Percentiles rank a stretch among this genome's conserved stretches.
Conservation (phyloP, 2,329 filamentous ascomycete genomes). For the Coleophoma cylindrospora region DNA sequence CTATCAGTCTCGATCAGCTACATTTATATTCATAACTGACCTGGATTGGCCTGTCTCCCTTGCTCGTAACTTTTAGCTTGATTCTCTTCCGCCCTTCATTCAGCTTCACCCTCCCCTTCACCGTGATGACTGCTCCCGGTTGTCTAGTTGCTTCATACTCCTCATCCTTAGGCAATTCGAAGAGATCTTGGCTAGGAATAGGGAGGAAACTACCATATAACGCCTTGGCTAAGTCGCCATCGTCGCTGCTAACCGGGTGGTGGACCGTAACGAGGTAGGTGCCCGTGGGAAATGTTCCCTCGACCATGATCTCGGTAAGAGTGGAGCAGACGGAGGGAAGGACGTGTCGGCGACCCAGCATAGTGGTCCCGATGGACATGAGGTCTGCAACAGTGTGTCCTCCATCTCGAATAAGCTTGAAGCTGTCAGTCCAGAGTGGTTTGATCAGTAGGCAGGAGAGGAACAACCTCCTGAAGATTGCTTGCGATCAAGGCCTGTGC, state of each 20-base stretch:
- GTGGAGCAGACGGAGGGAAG: slow-evolving; percentile 75
- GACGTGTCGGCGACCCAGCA: slow-evolving; percentile 92
- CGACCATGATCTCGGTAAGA: slow-evolving; percentile 82
- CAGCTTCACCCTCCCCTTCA: slow-evolving; percentile 59
- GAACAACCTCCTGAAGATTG: slow-evolving; percentile 75
- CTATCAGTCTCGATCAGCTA: slow-evolving; percentile 8
- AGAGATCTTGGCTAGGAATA: slow-evolving; percentile 62
- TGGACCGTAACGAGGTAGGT: slow-evolving; percentile 95
- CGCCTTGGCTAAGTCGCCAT: slow-evolving; percentile 81
- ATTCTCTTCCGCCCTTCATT: slow-evolving; percentile 73
- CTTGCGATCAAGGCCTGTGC: slow-evolving; percentile 72
- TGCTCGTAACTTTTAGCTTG: slow-evolving; percentile 72
- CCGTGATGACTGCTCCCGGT: slow-evolving; percentile 74
- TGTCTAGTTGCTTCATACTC: slow-evolving; percentile 63
- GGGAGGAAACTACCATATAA: slow-evolving; percentile 91
- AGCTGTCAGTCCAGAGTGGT: slow-evolving; percentile 12
- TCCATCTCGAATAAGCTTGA: slow-evolving; percentile 87
- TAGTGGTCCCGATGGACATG: slow-evolving; percentile 84
- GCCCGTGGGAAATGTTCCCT: slow-evolving; percentile 86
- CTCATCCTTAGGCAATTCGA: slow-evolving; percentile 59
- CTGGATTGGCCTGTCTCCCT: slow-evolving; percentile 85
- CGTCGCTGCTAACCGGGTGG: slow-evolving; percentile 78
- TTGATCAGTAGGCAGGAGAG: neutral
- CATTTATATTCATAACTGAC: slow-evolving; percentile 34
- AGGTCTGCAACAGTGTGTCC: slow-evolving; percentile 87